Evolutionary conservation across 2,329 filamentous ascomycete genomes (phyloP).

Genomic region (Hawksworthiomyces lignivorus): DNA sequence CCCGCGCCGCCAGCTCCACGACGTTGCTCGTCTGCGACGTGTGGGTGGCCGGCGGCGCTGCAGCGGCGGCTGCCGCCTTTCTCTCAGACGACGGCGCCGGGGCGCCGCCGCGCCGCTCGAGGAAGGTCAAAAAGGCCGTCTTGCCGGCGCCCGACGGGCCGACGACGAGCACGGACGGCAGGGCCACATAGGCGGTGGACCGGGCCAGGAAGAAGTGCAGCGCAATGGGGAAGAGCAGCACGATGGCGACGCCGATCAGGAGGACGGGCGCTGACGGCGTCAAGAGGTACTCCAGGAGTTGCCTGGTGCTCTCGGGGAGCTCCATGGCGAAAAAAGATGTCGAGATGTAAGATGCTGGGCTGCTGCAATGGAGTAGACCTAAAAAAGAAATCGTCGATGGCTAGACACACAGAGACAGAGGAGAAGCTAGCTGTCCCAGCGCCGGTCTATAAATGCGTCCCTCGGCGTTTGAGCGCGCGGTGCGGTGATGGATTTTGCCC

Average conservation of each 20-base stretch:
- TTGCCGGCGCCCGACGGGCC: conserved; percentile 82
- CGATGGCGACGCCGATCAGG: conserved; percentile 59
- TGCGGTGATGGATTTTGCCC: too few species aligned
- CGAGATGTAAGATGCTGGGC: too few species aligned
- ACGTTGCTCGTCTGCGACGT: conserved; percentile 44
- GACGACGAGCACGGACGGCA: conserved; percentile 71
- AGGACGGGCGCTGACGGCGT: conserved; percentile 56
- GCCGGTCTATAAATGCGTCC: too few species aligned
- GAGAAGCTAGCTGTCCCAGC: too few species aligned
- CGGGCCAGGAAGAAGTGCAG: conserved; percentile 70
- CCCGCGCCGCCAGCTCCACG: conserved; percentile 46
- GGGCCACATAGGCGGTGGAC: conserved; percentile 54
- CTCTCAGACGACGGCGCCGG: too few species aligned
- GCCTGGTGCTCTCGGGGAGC: conserved; percentile 21
- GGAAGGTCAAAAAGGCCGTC: conserved; percentile 74
- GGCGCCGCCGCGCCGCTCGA: conserved; percentile 45
- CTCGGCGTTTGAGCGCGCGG: too few species aligned
- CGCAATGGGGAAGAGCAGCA: conserved; percentile 65
- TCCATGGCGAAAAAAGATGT: conserved; percentile 5
- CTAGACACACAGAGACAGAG: too few species aligned
- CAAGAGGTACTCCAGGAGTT: conserved; percentile 45
- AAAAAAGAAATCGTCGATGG: too few species aligned
- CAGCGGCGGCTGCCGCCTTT: too few species aligned
- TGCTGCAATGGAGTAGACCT: too few species aligned
- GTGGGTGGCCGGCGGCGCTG: too few species aligned